These are phyloP conservation scores for Naganishia randhawae DNA, from an alignment of 768 basidiomycete species.

Conservation along the genomic window DNA sequence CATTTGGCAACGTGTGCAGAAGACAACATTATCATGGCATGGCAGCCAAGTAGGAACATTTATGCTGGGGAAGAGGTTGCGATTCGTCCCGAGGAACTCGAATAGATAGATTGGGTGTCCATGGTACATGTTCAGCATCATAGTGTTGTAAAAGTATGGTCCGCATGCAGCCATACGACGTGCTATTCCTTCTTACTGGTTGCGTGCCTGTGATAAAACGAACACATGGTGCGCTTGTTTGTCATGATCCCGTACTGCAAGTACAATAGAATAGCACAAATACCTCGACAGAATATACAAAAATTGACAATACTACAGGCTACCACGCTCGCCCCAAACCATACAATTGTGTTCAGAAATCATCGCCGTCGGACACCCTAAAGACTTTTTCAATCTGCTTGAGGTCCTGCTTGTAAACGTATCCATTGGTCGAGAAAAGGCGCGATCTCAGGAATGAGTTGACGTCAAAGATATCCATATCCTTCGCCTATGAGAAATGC, in stretches of 20 bases:
- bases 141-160: neutral
- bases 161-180: neutral
- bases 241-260: neutral
- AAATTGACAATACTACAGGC: neutral
- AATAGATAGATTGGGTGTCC: slow-evolving; percentile 51
- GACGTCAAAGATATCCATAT: slow-evolving; percentile 91
- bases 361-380: slow-evolving; percentile 29
- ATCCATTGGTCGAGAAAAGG: slow-evolving; percentile 84
- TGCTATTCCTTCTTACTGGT: neutral
- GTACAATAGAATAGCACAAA: neutral
- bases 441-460: slow-evolving; percentile 78
- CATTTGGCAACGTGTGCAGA: slow-evolving; percentile 83
- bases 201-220: neutral
- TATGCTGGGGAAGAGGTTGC: slow-evolving; percentile 87
- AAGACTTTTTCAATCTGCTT: slow-evolving; percentile 47
- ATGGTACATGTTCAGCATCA: no score
- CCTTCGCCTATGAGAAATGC: slow-evolving; percentile 66
- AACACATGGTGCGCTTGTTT: neutral
- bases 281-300: neutral
- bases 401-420: slow-evolving; percentile 56
- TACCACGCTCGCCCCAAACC: neutral
- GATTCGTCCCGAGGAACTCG: slow-evolving; percentile 78
- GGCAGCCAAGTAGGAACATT: slow-evolving; percentile 92
- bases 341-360: slow-evolving; percentile 6
- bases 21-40: slow-evolving; percentile 94